Evolutionary conservation across 1,284 basidiomycete genomes (phyloP), one percentile per base, ranked within the genome.

Genomic region (Filobasidium uniguttulatum): DNA sequence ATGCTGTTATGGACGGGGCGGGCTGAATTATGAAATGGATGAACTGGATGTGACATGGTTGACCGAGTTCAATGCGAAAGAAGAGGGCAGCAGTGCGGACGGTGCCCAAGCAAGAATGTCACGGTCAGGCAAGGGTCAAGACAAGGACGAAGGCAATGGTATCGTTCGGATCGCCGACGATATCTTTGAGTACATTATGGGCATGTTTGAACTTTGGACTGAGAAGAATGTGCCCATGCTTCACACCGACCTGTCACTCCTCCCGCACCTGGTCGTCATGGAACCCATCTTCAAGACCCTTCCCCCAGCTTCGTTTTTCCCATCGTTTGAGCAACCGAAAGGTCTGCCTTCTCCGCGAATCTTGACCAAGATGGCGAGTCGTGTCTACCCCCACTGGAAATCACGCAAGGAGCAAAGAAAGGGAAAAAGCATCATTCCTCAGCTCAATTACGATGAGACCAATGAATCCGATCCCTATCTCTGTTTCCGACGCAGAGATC

Each of bases 391-490:
- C 0, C 80, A 89, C 60, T 91, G 86, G 87, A 81, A 77, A 60
- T 77, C 81, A 56, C 77, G 85, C 25, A 75, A 85, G 34, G 70
- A 81, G 33, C 78, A 82, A 57, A 78, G 85, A 40, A 76, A 75
- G 12, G 87, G 87, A 3, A 81, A 82, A 59, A 70, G 78, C 34
- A 85, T 90, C 60, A 83, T 87, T 57, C 85, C 87, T 3, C 70
- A 70, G 31, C 74, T 90, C 20, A 87, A 90, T 62, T 81, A 79
- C 57, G 90, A 98, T 66, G 93, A 97, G 71, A 78, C 83, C 31
- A 93, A 96, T 68, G 81, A 83, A 47, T 90, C 88, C 54, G 90
- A 97, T 63, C 94, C 94, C 0, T 98, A 97, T 58, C 88, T 97
- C 46, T 99, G 94, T 70, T 98, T 99, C 77, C 82, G 94, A 35